Evolutionary conservation across 306 rosid species (phyloP).

Genomic region (Pachyrhizus erosus): DNA sequence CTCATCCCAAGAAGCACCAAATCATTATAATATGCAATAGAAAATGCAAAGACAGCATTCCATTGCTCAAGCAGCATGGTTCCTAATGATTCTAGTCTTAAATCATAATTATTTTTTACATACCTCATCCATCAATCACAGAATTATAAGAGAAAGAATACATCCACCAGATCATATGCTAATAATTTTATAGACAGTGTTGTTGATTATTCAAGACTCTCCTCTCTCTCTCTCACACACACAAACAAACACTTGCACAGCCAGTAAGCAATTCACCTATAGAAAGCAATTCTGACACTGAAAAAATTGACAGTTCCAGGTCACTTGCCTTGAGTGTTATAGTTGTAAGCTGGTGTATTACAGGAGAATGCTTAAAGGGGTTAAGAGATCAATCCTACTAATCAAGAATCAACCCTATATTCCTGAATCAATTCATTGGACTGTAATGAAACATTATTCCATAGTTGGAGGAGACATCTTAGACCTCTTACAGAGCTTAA

Average conservation of each 20-base stretch:
- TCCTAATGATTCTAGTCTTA: neutral
- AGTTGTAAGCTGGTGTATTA: slow-evolving; percentile 1
- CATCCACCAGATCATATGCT: neutral
- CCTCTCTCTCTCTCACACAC: neutral
- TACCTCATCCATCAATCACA: neutral
- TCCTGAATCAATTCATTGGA: slow-evolving; percentile 21
- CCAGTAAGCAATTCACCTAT: slow-evolving; percentile 5
- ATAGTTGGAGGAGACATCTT: slow-evolving; percentile 32
- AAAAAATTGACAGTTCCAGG: slow-evolving; percentile 14
- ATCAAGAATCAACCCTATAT: slow-evolving; percentile 35
- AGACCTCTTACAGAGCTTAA: slow-evolving; percentile 1
- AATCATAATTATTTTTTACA: neutral
- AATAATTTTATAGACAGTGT: slow-evolving; percentile 8
- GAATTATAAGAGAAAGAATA: neutral
- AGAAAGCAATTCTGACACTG: slow-evolving; percentile 11
- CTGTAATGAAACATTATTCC: slow-evolving; percentile 27
- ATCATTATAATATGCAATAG: neutral
- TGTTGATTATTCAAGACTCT: neutral
- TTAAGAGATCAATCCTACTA: slow-evolving; percentile 1
- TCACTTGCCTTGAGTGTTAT: neutral
- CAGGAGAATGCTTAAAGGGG: slow-evolving; percentile 26
- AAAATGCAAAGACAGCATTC: neutral
- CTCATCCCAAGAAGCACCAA: slow-evolving; percentile 5
- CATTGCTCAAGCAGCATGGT: neutral
- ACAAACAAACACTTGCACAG: neutral